A percentile compares a stretch with the other conserved stretches of the same genome.
Conservation (phyloP, 441 rosid species). For the Pelargonium fulgidum region DNA sequence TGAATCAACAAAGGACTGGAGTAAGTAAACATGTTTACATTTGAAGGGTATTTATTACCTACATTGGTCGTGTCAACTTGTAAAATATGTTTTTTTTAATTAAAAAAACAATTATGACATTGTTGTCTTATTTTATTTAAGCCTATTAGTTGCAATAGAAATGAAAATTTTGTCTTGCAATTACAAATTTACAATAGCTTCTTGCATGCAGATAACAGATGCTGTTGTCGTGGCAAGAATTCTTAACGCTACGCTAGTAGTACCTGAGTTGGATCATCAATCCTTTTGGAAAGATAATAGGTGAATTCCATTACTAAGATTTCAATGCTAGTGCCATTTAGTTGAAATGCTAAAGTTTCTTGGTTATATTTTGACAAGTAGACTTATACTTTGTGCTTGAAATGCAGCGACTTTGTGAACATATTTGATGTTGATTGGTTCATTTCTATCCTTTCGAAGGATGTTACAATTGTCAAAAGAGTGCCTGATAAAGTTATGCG, state of each 20-base stretch:
- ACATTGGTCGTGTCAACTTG: not conserved
- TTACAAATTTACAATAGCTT: constrained; percentile 18
- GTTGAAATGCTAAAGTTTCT: constrained; percentile 14
- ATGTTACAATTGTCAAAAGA: constrained; percentile 82
- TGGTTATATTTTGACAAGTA: not conserved
- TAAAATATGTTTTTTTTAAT: not conserved
- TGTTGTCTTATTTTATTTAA: not conserved
- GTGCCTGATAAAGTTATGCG: constrained; percentile 90
- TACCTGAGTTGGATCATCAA: constrained; percentile 92
- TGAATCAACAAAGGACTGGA: constrained; percentile 98
- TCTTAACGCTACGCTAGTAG: constrained; percentile 91
- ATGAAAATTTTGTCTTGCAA: constrained; percentile 13
- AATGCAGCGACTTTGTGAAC: constrained; percentile 80
- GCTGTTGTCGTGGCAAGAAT: constrained; percentile 92
- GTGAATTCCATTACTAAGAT: constrained; percentile 32
- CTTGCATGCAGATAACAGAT: constrained; percentile 69
- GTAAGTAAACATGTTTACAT: constrained; percentile 44
- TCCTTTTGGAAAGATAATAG: constrained; percentile 96
- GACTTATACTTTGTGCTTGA: constrained; percentile 13
- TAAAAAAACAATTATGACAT: not conserved
- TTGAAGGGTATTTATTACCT: not conserved
- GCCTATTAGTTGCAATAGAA: constrained; percentile 2
- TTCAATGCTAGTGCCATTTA: not conserved
- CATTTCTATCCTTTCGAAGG: constrained; percentile 80
- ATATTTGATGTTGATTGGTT: constrained; percentile 91